Evolutionary conservation across 2,329 filamentous ascomycete genomes (phyloP), one percentile per base, ranked within the genome.

Genomic region (Aspergillus transmontanensis): DNA sequence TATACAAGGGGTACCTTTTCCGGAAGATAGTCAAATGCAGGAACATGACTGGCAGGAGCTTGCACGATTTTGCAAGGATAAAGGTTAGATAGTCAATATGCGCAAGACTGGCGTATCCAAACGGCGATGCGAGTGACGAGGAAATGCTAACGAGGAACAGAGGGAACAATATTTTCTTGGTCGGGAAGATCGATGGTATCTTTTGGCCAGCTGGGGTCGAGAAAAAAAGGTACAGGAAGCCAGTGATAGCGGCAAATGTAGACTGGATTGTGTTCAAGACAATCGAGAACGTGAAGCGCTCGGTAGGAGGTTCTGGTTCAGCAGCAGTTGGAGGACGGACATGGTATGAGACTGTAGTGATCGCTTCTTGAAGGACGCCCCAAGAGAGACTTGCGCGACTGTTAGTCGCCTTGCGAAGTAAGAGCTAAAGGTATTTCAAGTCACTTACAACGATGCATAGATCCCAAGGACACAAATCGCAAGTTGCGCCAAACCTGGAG

Each of bases 81-180:
- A 96, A 98, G 34, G 95, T 97, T 74, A 98, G 92, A 81, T 98
- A 98, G 86, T 98, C 95, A 79, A 98, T 93, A 78, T 98, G 93
- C 43, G 90, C 89, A 57, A 98, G 88, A 63, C 89, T 91, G 57
- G 95, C 94, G 80, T 98, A 98, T 70, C 94, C 95, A 74, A 97
- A 97, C 3, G 94, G 94, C n/a, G 90, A 93, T 45, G 94, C 93
- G 58, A 98, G 90, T 4, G 92, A 93, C 71, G 89, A 91, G 5
- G 93, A 97, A 61, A 97, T 80, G 69, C 93, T 92, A 63, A 99
- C 93, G 63, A 98, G 87, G 64, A 92, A 79, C 53, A 99, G 85
- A 6, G 94, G 93, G 45, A 86, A 80, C 61, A 97, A 80, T 73
- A 97, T 96, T 59, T 84, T 82, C 63, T 82, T 79, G 43, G 88